Evolutionary conservation across 371 early-diverging fungal genomes (phyloP).

Genomic region (Saksenaea oblongispora): DNA sequence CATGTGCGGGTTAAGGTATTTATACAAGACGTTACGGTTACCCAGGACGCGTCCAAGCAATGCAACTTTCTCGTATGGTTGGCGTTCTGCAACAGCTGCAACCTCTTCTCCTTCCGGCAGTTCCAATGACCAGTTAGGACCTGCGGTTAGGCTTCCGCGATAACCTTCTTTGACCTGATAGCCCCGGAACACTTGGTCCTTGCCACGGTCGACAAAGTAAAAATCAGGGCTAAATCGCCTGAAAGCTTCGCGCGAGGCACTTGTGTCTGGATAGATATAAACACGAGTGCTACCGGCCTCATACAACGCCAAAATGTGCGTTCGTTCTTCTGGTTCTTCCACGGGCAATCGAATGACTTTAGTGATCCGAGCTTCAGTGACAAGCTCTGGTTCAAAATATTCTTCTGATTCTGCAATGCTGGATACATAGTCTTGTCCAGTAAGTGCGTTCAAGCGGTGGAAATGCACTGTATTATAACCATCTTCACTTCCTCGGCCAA

Average conservation of each 20-base stretch:
- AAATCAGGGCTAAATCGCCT: constrained; percentile 46
- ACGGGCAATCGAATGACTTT: constrained; percentile 64
- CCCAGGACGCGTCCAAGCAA: constrained; percentile 91
- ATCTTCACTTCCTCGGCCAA: constrained; percentile 49
- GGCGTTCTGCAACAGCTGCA: constrained; percentile 43
- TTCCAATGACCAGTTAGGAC: constrained; percentile 61
- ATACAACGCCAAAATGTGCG: constrained; percentile 61
- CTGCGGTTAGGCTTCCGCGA: constrained; percentile 52
- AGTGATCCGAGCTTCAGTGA: constrained; percentile 48
- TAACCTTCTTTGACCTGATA: constrained; percentile 55
- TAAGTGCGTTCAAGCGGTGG: constrained; percentile 72
- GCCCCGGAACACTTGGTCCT: constrained; percentile 42
- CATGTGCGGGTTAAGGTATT: constrained; percentile 93
- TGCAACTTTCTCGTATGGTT: constrained; percentile 65
- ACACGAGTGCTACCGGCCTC: constrained; percentile 63
- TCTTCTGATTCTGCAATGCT: constrained; percentile 29
- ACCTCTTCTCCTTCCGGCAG: constrained; percentile 62
- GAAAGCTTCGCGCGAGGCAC: constrained; percentile 52
- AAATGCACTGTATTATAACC: constrained; percentile 47
- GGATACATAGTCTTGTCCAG: constrained; percentile 61
- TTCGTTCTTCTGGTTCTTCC: constrained; percentile 70
- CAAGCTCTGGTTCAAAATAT: constrained; percentile 55
- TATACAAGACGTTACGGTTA: constrained; percentile 92
- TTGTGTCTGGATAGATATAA: constrained; percentile 62
- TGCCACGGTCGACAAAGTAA: constrained; percentile 55